These are phyloP conservation scores for Hamamelis virginiana DNA, from an alignment of 164 flowering plant species.

Conservation along the genomic window DNA sequence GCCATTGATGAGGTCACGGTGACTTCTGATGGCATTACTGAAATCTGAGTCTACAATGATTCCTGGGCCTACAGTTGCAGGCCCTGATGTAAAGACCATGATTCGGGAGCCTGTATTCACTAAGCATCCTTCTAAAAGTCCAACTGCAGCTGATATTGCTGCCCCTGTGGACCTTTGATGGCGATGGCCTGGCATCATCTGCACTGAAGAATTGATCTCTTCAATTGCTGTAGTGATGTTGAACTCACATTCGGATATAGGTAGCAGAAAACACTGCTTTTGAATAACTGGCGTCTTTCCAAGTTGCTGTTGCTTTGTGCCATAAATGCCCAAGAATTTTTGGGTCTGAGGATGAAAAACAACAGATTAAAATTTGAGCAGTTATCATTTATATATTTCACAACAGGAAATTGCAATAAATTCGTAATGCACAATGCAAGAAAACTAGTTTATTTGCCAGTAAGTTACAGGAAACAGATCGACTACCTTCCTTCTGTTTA, in stretches of 20 bases:
- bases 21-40: slow-evolving; percentile 62
- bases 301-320: slow-evolving; percentile 39
- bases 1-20: slow-evolving; percentile 65
- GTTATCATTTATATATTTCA: too few relatives aligned
- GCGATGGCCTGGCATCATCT: slow-evolving; percentile 50
- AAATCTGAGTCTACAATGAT: slow-evolving; percentile 69
- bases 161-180: slow-evolving; percentile 77
- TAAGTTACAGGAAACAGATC: too few relatives aligned
- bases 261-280: slow-evolving; percentile 66
- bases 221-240: slow-evolving; percentile 71
- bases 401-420: neutral
- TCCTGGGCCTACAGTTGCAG: slow-evolving; percentile 89
- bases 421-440: neutral
- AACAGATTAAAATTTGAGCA: neutral
- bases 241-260: slow-evolving; percentile 84
- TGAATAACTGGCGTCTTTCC: slow-evolving; percentile 41
- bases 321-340: slow-evolving; percentile 51
- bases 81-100: slow-evolving; percentile 94
- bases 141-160: slow-evolving; percentile 77
- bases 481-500: too few relatives aligned
- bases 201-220: slow-evolving; percentile 52
- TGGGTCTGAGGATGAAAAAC: slow-evolving; percentile 44
- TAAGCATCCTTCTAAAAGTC: slow-evolving; percentile 77
- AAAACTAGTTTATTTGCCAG: neutral
- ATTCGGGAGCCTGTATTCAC: slow-evolving; percentile 61